Conservation (phyloP, 129 eudicot species). For the Arctium minus region DNA sequence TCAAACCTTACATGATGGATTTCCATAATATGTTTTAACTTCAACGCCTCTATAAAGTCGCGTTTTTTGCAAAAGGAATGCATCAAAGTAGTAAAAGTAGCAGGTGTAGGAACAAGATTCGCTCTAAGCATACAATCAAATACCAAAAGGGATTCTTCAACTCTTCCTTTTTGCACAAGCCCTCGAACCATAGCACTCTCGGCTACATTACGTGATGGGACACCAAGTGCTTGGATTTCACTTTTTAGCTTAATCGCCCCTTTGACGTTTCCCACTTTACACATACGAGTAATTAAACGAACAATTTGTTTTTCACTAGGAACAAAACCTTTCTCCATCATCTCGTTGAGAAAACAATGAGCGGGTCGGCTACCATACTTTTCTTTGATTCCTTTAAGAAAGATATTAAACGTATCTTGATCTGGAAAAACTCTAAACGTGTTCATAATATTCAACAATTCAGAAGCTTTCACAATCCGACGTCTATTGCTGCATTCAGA, state of each 20-base stretch:
- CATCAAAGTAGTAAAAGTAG: slow-evolving; percentile 78
- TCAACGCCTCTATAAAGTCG: slow-evolving; percentile 49
- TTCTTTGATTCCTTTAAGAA: slow-evolving; percentile 58
- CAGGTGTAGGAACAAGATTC: slow-evolving; percentile 59
- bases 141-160: slow-evolving; percentile 66
- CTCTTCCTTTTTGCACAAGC: slow-evolving; percentile 58
- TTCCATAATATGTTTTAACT: slow-evolving; percentile 58
- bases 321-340: slow-evolving; percentile 55
- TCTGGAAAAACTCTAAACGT: slow-evolving; percentile 38
- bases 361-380: slow-evolving; percentile 32
- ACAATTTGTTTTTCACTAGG: slow-evolving; percentile 57
- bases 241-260: slow-evolving; percentile 58
- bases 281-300: slow-evolving; percentile 58
- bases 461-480: slow-evolving; percentile 62
- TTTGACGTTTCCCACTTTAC: slow-evolving; percentile 54
- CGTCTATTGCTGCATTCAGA: slow-evolving; percentile 47
- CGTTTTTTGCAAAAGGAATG: slow-evolving; percentile 68
- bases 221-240: slow-evolving; percentile 51
- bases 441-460: slow-evolving; percentile 56
- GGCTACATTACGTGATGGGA: slow-evolving; percentile 43
- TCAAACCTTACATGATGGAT: slow-evolving; percentile 51
- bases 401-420: slow-evolving; percentile 49
- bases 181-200: slow-evolving; percentile 88
- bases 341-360: slow-evolving; percentile 44
- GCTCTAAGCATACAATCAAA: slow-evolving; percentile 64